Base-by-base conservation (phyloP, 1,284 basidiomycete genomes). In the Apiotrichum sp. region DNA sequence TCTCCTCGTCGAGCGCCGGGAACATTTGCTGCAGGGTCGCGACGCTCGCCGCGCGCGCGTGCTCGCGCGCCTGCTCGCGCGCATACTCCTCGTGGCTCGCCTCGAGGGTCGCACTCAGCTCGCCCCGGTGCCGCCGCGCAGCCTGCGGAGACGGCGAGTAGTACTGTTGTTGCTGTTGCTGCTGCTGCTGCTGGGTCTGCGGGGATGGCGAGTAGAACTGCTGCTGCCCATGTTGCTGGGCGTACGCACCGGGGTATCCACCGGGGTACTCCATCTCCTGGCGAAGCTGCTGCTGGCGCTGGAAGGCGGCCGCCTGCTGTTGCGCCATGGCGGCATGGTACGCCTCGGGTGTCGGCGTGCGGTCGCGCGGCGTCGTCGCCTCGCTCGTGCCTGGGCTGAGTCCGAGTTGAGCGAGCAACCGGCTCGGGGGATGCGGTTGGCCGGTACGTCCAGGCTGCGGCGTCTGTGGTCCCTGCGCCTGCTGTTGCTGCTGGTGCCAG, bases 1-100 rank as follows among this genome's bases (percentile, higher is more conserved):
- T 82, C 73, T 93, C 92, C 50, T 74, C 71, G 67, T 93, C 91
- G 62, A 88, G 79, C 6, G 74, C 75, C 1, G 91, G 90, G 81
- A 95, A 95, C 61, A 93, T 93, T 76, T 92, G 89, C 58, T 81
- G 76, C 59, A 93, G 76, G 29, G 90, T 93, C 64, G 85, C 83
- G 56, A 74, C 65, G 44, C 68, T 72, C 3, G 69, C 71, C 2
- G 53, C 53, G 11, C 68, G 59, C 13, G 65, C 65, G 52, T 69
- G 69, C 31, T 61, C 59, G 44, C 58, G 54, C 36, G n/a, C 45
- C 47, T 48, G 47, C 16, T 48, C 47, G 35, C 47, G 47, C 9
- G 56, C 58, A 42, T 65, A 67, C 29, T 61, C 55, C 42, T 70
- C 69, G 45, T 69, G 61, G 35, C 67, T 68, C 42, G 62, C 58